Base-by-base conservation (phyloP, 2,329 filamentous ascomycete genomes). In the Epichloe baconii region DNA sequence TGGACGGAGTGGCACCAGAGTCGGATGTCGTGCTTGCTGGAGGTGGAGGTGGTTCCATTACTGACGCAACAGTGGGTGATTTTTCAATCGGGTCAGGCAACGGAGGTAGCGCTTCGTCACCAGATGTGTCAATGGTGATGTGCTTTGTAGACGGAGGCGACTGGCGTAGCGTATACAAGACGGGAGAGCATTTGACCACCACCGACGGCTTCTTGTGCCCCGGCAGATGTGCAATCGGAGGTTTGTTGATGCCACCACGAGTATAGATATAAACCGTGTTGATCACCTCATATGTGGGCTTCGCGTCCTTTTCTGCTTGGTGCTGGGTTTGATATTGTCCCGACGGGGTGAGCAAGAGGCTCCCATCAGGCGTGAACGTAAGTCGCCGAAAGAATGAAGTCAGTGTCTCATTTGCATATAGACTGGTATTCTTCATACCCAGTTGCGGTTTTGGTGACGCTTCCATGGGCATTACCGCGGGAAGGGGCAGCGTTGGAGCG, bases 241-340 rank as follows among this genome's bases (percentile, higher is more conserved):
- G 89, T 65, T 94, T 96, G 70, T 96, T 97, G 62, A 98, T 88
- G 23, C 93, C 93, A 34, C 90, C 93, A 59, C 93, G 78, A 0
- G 91, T 96, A 67, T 98, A 98, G 50, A 98, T 93, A 68, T 98
- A 98, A 21, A 98, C 94, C 0, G 93, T 98, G 64, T 98, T 98
- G 60, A 86, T 89, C 48, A 96, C 78, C 58, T 98, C 91, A 59
- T 93, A 91, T 0, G 78, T 78, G 0, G 81, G 77, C 66, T 90
- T 95, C 2, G 75, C 70, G 55, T 89, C 86, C 47, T 79, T 78
- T 21, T 83, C 72, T 2, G 64, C 57, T 46, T 81, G 79, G 57
- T 88, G 80, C 48, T 88, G 80, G 2, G 85, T 86, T 64, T 95
- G 94, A 68, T 93, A 97, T 64, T 97, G 93, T 7, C 93, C 93